Evolutionary conservation across 2,329 filamentous ascomycete species (phyloP).

Genomic region (Xylariaceae sp.): DNA sequence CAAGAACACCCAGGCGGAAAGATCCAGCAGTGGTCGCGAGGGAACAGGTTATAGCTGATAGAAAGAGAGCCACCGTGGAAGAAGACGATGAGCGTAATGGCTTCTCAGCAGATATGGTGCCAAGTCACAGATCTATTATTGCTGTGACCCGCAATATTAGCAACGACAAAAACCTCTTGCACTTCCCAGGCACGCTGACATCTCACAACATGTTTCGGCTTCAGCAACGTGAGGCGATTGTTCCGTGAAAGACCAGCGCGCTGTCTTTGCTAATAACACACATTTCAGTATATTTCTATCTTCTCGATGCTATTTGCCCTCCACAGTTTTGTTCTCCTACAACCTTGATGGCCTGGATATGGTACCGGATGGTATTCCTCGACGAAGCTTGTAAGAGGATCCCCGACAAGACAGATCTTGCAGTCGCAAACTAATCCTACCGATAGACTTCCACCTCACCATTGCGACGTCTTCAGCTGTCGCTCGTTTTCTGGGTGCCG

Average conservation of each 20-base stretch:
- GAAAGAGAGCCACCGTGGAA: background rate
- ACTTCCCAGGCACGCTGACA: background rate
- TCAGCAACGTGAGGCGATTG: slow-evolving; percentile 4
- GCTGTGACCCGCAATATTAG: slow-evolving; percentile 5
- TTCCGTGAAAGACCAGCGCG: background rate
- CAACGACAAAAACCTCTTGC: slow-evolving; percentile 1
- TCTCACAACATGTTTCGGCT: slow-evolving; percentile 5
- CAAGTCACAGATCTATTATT: background rate
- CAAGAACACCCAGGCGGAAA: slow-evolving; percentile 2
- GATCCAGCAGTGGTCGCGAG: background rate
- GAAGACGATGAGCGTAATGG: background rate
- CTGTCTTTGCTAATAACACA: background rate
- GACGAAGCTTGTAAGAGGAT: slow-evolving; percentile 15
- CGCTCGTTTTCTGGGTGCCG: slow-evolving; percentile 8
- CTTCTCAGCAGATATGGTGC: background rate
- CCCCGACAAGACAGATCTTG: background rate
- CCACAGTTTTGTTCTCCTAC: slow-evolving; percentile 7
- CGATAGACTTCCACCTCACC: slow-evolving; percentile 13
- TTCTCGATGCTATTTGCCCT: slow-evolving; percentile 8
- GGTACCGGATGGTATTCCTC: slow-evolving; percentile 9
- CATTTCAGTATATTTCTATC: slow-evolving; percentile 7
- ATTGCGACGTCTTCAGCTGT: slow-evolving; percentile 10
- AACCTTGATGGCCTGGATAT: slow-evolving; percentile 4
- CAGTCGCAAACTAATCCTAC: background rate
- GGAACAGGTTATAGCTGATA: background rate